Conservation (phyloP, 2,329 filamentous ascomycete genomes). For the Trichoderma breve region DNA sequence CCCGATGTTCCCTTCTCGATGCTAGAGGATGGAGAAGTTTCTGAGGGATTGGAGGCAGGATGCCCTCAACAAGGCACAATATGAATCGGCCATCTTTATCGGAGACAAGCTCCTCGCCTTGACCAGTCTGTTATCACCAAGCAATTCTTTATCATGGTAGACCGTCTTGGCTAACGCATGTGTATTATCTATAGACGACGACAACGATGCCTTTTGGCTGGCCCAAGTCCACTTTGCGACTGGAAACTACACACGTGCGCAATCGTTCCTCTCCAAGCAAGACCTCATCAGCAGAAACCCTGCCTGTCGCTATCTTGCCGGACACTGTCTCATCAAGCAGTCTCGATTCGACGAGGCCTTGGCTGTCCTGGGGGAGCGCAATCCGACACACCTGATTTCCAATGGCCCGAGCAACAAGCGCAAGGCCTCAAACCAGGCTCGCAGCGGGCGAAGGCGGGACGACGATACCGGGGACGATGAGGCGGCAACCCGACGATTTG, state of each 20-base stretch:
- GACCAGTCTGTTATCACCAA: constrained; percentile 65
- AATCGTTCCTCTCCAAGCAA: constrained; percentile 79
- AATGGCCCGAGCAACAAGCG: constrained; percentile 45
- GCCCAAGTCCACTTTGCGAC: constrained; percentile 97
- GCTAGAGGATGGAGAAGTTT: constrained; percentile 77
- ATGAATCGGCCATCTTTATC: constrained; percentile 94
- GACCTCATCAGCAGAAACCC: constrained; percentile 79
- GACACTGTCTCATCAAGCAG: constrained; percentile 92
- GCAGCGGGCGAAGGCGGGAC: constrained; percentile 33
- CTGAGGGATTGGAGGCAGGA: constrained; percentile 93
- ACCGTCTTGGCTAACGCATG: constrained; percentile 13
- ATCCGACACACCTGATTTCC: constrained; percentile 82
- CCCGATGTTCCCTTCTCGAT: neutral
- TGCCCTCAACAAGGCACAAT: constrained; percentile 91
- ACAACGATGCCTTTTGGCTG: constrained; percentile 93
- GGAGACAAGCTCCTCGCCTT: constrained; percentile 94
- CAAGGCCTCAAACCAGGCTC: constrained; percentile 34
- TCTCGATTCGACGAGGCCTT: constrained; percentile 87
- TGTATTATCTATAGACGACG: constrained; percentile 62
- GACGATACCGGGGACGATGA: constrained; percentile 60
- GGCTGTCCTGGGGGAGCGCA: constrained; percentile 81
- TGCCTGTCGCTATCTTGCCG: constrained; percentile 88
- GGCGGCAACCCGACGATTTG: constrained; percentile 73
- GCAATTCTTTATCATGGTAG: neutral
- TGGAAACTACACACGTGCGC: constrained; percentile 89